phyloP scores from a whole-genome alignment of 148 eudicot species.

The Spergularia bocconei region DNA sequence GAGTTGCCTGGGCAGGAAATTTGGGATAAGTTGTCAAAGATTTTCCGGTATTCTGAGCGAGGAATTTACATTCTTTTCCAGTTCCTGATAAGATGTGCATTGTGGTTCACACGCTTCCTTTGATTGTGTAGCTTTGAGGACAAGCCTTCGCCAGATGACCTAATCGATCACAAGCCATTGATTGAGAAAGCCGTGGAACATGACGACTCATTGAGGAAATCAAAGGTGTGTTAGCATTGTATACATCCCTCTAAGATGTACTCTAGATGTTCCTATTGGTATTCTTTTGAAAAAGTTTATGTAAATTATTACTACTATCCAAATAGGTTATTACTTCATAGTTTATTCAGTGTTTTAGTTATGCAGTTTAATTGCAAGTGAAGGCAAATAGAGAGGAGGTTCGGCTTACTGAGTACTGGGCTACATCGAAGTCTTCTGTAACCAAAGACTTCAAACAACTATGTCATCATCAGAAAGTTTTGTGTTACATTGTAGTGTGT shows the following conservation, averaged over 20 bases:
- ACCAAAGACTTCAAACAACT: no score
- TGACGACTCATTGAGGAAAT: constrained; percentile 55
- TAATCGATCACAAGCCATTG: constrained; percentile 46
- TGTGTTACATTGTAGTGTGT: no score
- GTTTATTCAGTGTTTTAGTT: no score
- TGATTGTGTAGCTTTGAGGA: constrained; percentile 49
- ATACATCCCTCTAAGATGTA: neutral
- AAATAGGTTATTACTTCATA: no score
- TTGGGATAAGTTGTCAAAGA: constrained; percentile 57
- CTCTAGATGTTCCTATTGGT: constrained; percentile 5
- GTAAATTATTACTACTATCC: neutral
- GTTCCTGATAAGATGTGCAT: neutral
- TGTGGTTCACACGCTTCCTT: constrained; percentile 6
- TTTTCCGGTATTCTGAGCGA: constrained; percentile 50
- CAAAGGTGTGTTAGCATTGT: constrained; percentile 48
- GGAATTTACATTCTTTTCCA: neutral
- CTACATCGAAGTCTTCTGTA: no score
- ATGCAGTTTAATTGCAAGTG: no score
- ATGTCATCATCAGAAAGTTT: no score
- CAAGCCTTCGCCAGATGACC: constrained; percentile 62
- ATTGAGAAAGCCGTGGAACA: constrained; percentile 56
- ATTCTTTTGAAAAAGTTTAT: neutral
- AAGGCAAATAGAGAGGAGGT: no score
- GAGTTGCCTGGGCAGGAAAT: constrained; percentile 40
- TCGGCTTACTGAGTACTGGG: no score